Base-by-base conservation (phyloP, 2,329 filamentous ascomycete species). In the Orbilia ellipsospora region DNA sequence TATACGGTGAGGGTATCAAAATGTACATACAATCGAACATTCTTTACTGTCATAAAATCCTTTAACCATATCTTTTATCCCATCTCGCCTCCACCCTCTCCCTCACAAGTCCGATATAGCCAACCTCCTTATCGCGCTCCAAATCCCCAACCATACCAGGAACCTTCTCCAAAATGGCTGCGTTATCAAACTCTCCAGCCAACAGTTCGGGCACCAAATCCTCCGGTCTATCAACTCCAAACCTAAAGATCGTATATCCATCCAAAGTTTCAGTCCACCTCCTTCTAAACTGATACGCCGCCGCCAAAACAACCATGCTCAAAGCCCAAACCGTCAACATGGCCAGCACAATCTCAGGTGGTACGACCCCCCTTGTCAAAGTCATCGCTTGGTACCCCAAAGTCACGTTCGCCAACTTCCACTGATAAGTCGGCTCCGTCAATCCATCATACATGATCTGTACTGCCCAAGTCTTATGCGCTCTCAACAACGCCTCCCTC, bases 401-500 rank as follows among this genome's bases (percentile, higher is more conserved):
- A 0, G 70, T 74, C 15, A 74, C 70, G 20, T 68, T 68, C 0
- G 15, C 57, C 18, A 74, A 44, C 48, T 42, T 56, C 70, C 70
- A 74, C 28, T 61, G 31, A 51, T 68, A 74, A 0, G 62, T 63
- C 5, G 70, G 70, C 13, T 68, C 40, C 5, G 56, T 52, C 4
- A 74, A 55, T 4, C 70, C 70, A 54, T 74, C 70, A 52, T 74
- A 74, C 70, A 74, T 74, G 45, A 74, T 74, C 16, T 74, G 70
- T 23, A 68, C 36, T 0, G 70, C 70, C 36, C 60, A 62, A 0
- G 70, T 74, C 20, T 74, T 74, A 28, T 74, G 65, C 54, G 70
- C 70, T 2, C 70, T 23, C n/a, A 74, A 57, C 20, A 74, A 10
- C 6, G 70, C 63, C 5, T 23, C 63, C 28, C 26, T 50, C 5